These are phyloP conservation scores for Pestalotiopsis fici DNA, from an alignment of 2,329 filamentous ascomycete species.

Conservation along the genomic window DNA sequence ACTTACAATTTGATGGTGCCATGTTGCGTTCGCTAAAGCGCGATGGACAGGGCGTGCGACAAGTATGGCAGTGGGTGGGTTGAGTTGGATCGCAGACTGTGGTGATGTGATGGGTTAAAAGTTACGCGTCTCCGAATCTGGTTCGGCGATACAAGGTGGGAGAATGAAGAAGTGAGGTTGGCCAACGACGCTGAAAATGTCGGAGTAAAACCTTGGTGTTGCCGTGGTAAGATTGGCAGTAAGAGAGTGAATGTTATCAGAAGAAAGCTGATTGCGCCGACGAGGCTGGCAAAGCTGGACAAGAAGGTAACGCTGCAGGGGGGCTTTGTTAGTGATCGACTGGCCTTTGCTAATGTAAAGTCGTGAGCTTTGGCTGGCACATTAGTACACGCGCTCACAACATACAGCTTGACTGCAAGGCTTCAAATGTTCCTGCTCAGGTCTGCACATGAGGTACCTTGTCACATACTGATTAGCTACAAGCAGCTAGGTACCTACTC, in stretches of 20 bases:
- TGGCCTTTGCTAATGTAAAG: not conserved
- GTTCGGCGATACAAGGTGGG: too few relatives aligned
- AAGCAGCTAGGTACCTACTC: too few relatives aligned
- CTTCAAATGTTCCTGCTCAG: not conserved
- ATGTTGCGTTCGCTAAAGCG: not conserved
- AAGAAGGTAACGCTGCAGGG: not conserved
- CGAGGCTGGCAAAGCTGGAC: not conserved
- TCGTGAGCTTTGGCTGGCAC: too few relatives aligned
- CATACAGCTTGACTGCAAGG: not conserved
- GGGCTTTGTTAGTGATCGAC: not conserved
- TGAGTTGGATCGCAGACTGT: not conserved
- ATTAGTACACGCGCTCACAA: too few relatives aligned
- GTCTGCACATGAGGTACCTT: not conserved
- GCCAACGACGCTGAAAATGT: not conserved
- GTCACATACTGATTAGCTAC: too few relatives aligned
- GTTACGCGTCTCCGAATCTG: not conserved
- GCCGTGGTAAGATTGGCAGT: not conserved
- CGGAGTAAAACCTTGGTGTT: not conserved
- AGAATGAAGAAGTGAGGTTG: not conserved
- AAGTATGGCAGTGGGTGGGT: not conserved
- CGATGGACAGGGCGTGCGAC: not conserved
- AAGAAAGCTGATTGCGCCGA: not conserved
- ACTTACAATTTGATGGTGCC: slow-evolving; percentile 9
- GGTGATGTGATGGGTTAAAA: not conserved
- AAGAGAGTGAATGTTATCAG: not conserved